Conservation (phyloP, 805 yeast species). For the Henningerozyma blattae region DNA sequence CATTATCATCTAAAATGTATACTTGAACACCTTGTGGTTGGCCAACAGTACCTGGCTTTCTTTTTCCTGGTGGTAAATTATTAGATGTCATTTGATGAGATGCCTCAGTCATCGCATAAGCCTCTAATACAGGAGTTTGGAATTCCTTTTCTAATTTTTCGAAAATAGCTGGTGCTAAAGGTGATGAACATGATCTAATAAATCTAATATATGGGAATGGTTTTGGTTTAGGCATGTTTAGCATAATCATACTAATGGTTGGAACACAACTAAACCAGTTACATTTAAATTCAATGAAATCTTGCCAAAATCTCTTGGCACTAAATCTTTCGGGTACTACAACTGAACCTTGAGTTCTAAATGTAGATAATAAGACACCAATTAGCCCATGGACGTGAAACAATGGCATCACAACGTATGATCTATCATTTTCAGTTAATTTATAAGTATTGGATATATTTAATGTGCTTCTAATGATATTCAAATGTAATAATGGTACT, state of each 20-base stretch:
- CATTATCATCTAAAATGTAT: conserved; percentile 40
- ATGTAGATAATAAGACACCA: conserved; percentile 51
- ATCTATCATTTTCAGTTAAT: conserved; percentile 35
- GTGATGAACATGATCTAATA: conserved; percentile 61
- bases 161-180: conserved; percentile 57
- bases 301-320: conserved; percentile 49
- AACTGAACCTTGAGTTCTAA: conserved; percentile 46
- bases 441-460: conserved; percentile 51
- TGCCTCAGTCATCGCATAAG: conserved; percentile 75
- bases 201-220: conserved; percentile 47
- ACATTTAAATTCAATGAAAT: conserved; percentile 37
- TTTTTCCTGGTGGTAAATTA: conserved; percentile 48
- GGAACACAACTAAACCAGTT: conserved; percentile 74
- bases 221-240: conserved; percentile 38
- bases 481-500: conserved; percentile 56
- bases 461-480: conserved; percentile 45
- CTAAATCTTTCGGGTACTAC: conserved; percentile 54
- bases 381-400: conserved; percentile 70
- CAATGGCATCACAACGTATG: conserved; percentile 64
- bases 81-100: conserved; percentile 74
- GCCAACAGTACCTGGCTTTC: conserved; percentile 66
- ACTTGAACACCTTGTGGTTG: conserved; percentile 60
- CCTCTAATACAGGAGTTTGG: conserved; percentile 60
- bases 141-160: conserved; percentile 42
- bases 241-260: conserved; percentile 57